phyloP scores from a whole-genome alignment of 2,329 filamentous ascomycete genomes.

The Chalaropsis ovoidea region DNA sequence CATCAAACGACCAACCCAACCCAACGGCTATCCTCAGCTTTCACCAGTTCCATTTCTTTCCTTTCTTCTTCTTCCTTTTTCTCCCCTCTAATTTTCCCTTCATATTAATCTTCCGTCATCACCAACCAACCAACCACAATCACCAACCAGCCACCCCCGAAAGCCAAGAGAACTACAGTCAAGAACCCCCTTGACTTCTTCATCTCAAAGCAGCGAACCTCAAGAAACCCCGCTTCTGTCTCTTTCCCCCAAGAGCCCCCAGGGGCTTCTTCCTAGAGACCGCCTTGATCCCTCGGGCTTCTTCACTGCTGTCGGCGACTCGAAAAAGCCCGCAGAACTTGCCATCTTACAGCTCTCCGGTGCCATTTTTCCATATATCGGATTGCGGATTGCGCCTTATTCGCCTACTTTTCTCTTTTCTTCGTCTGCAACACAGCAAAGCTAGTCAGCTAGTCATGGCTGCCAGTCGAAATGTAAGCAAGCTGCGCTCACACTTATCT shows the following conservation, averaged over 20 bases:
- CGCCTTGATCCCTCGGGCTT: not conserved
- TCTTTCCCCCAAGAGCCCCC: not conserved
- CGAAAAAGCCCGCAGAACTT: not conserved
- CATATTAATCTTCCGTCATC: not conserved
- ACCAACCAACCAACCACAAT: not conserved
- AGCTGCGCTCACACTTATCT: not conserved
- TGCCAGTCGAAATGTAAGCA: constrained; percentile 23
- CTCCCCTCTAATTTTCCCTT: not conserved
- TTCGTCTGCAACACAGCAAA: not conserved
- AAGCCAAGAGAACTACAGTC: not conserved
- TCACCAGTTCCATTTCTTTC: not conserved
- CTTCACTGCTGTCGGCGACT: not conserved
- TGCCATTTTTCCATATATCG: not conserved
- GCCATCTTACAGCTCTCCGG: not conserved
- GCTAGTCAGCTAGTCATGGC: constrained; percentile 14
- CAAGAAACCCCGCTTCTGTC: not conserved
- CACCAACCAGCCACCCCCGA: not conserved
- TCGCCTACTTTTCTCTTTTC: not conserved
- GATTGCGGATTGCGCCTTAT: not conserved
- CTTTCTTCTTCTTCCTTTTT: not conserved
- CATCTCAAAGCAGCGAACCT: not conserved
- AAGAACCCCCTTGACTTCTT: not conserved
- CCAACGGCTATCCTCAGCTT: too few relatives aligned
- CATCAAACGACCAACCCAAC: too few relatives aligned
- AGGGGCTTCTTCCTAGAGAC: not conserved